Conservation (phyloP, 768 basidiomycete species). For the Dentipellis sp. region DNA sequence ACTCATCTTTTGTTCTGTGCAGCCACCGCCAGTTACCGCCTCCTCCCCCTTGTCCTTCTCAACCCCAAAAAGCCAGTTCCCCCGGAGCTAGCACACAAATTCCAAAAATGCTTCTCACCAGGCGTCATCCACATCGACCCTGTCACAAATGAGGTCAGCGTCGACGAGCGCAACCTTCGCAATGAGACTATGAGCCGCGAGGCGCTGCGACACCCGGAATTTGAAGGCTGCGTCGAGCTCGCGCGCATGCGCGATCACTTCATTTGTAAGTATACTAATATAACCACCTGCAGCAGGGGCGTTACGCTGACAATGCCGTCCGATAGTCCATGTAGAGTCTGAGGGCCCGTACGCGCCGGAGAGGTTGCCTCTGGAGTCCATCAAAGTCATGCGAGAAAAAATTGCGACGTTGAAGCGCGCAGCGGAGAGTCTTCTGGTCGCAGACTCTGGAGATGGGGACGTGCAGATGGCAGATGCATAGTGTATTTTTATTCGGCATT, state of each 20-base stretch:
- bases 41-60: conserved; percentile 74
- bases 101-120: conserved; percentile 80
- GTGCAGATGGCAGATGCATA: conserved; percentile 43
- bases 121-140: conserved; percentile 66
- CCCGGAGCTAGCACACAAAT: conserved; percentile 66
- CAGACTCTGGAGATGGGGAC: conserved; percentile 29
- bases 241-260: conserved; percentile 87
- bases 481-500: neutral
- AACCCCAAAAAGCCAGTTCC: conserved; percentile 70
- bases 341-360: conserved; percentile 85
- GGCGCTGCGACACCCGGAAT: conserved; percentile 87
- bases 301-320: conserved; percentile 1
- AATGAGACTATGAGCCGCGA: conserved; percentile 89
- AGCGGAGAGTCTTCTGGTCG: conserved; percentile 45
- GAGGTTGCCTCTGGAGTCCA: conserved; percentile 70
- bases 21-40: conserved; percentile 95
- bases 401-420: conserved; percentile 50
- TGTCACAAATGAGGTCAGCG: conserved; percentile 46
- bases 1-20: neutral
- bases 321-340: conserved; percentile 78
- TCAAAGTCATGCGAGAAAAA: conserved; percentile 77
- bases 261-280: conserved; percentile 45
- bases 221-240: conserved; percentile 73
- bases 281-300: too few species aligned
- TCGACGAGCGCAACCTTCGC: conserved; percentile 57